These are phyloP conservation scores for Exophiala oligosperma DNA, from an alignment of 2,329 filamentous ascomycete species.

Conservation along the genomic window DNA sequence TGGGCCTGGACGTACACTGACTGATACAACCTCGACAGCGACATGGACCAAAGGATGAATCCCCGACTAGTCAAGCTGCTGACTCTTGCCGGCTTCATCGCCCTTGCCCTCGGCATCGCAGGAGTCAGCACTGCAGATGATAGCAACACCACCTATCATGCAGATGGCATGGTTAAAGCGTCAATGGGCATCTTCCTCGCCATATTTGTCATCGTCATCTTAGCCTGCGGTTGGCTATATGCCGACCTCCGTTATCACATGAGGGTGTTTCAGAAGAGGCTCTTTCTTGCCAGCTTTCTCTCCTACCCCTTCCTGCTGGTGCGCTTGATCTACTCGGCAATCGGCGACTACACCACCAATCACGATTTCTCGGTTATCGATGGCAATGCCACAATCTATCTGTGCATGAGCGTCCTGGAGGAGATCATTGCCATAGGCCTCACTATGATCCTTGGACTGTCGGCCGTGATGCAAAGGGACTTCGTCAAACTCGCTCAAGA, in stretches of 20 bases:
- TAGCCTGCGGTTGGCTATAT: not conserved
- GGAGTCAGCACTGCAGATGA: not conserved
- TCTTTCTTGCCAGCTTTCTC: not conserved
- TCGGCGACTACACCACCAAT: not conserved
- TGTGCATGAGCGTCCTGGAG: not conserved
- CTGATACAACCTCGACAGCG: not conserved
- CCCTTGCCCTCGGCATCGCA: not conserved
- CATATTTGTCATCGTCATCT: not conserved
- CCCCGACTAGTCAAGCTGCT: not conserved
- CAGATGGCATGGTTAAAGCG: not conserved
- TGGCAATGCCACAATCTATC: not conserved
- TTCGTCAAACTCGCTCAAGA: not conserved
- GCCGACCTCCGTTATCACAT: not conserved
- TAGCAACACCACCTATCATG: not conserved
- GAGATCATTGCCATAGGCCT: not conserved
- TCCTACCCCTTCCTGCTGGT: not conserved
- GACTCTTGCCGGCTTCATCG: not conserved
- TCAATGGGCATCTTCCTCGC: not conserved
- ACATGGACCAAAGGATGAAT: not conserved
- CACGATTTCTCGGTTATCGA: not conserved
- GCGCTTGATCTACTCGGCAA: not conserved
- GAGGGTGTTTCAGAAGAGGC: not conserved
- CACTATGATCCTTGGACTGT: not conserved
- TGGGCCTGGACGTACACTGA: not conserved
- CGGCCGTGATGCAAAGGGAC: not conserved